Conservation (phyloP, 2,329 filamentous ascomycete genomes). For the Aspergillus felis region DNA sequence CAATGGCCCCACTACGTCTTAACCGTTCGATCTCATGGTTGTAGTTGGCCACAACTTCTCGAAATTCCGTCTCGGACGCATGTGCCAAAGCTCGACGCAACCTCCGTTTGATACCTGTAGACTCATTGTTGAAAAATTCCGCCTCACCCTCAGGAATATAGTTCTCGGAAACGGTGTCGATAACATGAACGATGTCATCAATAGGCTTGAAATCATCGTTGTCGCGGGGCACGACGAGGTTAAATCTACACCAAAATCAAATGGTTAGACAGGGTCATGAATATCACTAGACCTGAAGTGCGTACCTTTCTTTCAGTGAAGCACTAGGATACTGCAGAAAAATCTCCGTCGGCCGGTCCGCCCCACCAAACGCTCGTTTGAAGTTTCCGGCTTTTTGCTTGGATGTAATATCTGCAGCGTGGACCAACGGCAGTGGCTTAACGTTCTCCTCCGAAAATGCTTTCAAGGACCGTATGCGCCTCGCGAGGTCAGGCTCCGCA, state of each 20-base stretch:
- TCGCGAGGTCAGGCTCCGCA: constrained; percentile 42
- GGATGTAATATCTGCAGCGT: constrained; percentile 48
- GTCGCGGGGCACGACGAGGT: constrained; percentile 74
- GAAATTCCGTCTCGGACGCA: constrained; percentile 67
- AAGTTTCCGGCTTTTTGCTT: constrained; percentile 46
- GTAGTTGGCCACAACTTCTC: constrained; percentile 68
- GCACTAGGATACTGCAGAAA: constrained; percentile 81
- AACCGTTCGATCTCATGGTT: constrained; percentile 66
- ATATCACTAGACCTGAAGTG: neutral
- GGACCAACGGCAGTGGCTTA: constrained; percentile 42
- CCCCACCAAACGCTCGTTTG: constrained; percentile 48
- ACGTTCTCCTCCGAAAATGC: constrained; percentile 42
- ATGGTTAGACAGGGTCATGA: constrained; percentile 19
- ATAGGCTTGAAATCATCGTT: constrained; percentile 66
- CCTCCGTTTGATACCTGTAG: constrained; percentile 69
- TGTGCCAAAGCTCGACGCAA: constrained; percentile 70
- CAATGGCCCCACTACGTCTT: constrained; percentile 66
- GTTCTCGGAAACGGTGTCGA: constrained; percentile 66
- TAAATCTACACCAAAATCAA: constrained; percentile 48
- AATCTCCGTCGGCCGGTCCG: constrained; percentile 48
- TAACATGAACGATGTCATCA: constrained; percentile 67
- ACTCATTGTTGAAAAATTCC: constrained; percentile 65
- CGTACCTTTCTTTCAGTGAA: constrained; percentile 63
- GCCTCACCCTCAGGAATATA: constrained; percentile 72
- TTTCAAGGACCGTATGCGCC: constrained; percentile 42